A percentile compares a stretch with the other conserved stretches of the same genome.
Evolutionary conservation across 176 grass and related monocot genomes (phyloP).

Genomic region (Microstegium vimineum): DNA sequence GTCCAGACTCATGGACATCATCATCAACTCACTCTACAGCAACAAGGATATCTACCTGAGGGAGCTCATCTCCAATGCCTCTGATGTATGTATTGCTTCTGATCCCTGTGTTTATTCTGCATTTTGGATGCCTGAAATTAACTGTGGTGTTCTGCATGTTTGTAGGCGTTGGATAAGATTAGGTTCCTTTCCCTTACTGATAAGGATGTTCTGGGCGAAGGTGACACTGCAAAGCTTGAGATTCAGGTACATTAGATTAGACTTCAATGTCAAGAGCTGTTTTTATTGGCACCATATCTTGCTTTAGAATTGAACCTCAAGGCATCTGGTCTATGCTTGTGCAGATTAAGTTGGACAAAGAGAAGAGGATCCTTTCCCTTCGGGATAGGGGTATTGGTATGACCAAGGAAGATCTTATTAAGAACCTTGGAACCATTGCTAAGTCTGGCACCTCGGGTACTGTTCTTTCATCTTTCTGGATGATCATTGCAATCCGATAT

Average conservation of each 20-base stretch:
- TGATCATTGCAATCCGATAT: neutral
- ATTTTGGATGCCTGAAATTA: neutral
- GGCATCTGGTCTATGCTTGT: slow-evolving; percentile 12
- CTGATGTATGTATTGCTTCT: slow-evolving; percentile 34
- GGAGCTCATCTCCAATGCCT: slow-evolving; percentile 97
- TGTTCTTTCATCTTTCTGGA: neutral
- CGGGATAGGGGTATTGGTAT: slow-evolving; percentile 89
- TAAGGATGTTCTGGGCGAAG: slow-evolving; percentile 79
- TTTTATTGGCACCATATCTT: neutral
- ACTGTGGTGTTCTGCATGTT: neutral
- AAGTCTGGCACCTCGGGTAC: slow-evolving; percentile 94
- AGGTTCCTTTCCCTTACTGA: slow-evolving; percentile 84
- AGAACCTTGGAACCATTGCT: slow-evolving; percentile 89
- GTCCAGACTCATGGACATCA: slow-evolving; percentile 76
- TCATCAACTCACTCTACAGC: slow-evolving; percentile 97
- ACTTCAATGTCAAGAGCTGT: neutral
- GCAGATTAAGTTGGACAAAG: slow-evolving; percentile 91
- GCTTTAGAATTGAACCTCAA: neutral
- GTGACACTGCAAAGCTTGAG: slow-evolving; percentile 89
- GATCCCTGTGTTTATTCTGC: neutral
- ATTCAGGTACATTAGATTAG: slow-evolving; percentile 71
- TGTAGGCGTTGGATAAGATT: slow-evolving; percentile 91
- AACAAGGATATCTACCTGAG: slow-evolving; percentile 99
- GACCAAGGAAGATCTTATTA: slow-evolving; percentile 96
- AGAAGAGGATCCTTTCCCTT: slow-evolving; percentile 65